A percentile compares a stretch with the other conserved stretches of the same genome.
phyloP scores from a whole-genome alignment of 371 early-diverging fungal species.

The Rhizopus sp. region DNA sequence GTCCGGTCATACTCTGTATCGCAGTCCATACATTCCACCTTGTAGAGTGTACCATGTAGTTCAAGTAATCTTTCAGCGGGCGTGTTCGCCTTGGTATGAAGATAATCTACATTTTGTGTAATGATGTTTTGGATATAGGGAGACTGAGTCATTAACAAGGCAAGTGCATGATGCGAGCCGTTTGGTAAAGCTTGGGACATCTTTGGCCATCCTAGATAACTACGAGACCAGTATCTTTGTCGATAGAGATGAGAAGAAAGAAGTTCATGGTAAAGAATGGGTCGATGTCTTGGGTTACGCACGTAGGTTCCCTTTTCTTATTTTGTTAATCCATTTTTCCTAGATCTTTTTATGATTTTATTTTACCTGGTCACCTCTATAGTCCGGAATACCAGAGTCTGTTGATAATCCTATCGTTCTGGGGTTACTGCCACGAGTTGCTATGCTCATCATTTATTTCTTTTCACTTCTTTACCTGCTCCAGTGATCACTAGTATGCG shows the following conservation, averaged over 20 bases:
- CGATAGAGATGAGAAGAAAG: constrained; percentile 58
- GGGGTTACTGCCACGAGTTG: background rate
- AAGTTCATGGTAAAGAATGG: constrained; percentile 80
- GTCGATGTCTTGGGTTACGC: constrained; percentile 78
- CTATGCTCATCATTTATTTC: background rate
- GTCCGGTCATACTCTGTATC: constrained; percentile 48
- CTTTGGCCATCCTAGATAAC: constrained; percentile 81
- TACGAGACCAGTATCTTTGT: constrained; percentile 91
- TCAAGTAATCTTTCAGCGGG: constrained; percentile 58
- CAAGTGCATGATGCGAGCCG: constrained; percentile 64
- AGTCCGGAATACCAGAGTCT: constrained; percentile 87
- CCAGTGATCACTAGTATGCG: constrained; percentile 54
- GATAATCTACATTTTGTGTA: constrained; percentile 92
- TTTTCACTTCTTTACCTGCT: constrained; percentile 35
- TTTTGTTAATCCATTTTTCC: background rate
- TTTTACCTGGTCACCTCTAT: constrained; percentile 72
- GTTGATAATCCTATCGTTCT: constrained; percentile 68
- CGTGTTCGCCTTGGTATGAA: constrained; percentile 69
- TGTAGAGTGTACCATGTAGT: constrained; percentile 81
- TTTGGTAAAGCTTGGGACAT: constrained; percentile 75
- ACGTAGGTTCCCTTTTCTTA: constrained; percentile 48
- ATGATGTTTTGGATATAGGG: constrained; percentile 59
- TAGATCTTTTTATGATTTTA: background rate
- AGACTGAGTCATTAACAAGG: constrained; percentile 43
- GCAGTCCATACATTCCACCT: constrained; percentile 78